A percentile compares a stretch with the other conserved stretches of the same genome.
These are phyloP conservation scores for Salix dunnii DNA, from an alignment of 345 rosid species.

Conservation along the genomic window DNA sequence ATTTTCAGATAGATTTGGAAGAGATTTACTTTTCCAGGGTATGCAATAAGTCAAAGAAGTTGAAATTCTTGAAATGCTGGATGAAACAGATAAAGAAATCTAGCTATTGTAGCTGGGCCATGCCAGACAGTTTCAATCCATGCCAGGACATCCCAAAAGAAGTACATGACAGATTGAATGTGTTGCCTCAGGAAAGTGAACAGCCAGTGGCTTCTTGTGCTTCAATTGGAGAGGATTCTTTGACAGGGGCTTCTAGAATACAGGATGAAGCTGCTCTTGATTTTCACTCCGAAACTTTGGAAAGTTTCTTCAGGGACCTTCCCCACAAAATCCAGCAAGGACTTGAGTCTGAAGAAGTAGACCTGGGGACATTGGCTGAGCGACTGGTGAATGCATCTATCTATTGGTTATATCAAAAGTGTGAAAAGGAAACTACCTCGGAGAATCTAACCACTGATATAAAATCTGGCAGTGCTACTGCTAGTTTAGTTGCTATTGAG, in stretches of 20 bases:
- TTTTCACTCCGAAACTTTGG: conserved; percentile 44
- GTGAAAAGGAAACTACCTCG: conserved; percentile 33
- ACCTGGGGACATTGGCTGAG: conserved; percentile 70
- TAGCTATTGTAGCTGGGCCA: conserved; percentile 27
- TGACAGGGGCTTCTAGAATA: conserved; percentile 49
- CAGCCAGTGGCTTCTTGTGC: conserved; percentile 44
- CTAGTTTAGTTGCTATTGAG: conserved; percentile 39
- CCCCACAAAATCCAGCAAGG: conserved; percentile 66
- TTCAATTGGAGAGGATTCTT: conserved; percentile 58
- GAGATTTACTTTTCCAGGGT: conserved; percentile 50
- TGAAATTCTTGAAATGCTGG: conserved; percentile 90
- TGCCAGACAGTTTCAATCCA: conserved; percentile 26
- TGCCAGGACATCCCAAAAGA: conserved; percentile 35
- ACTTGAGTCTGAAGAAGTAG: conserved; percentile 68
- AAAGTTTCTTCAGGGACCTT: conserved; percentile 53
- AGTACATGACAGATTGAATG: conserved; percentile 28
- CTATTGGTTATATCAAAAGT: conserved; percentile 54
- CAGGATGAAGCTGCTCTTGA: conserved; percentile 49
- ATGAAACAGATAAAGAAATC: conserved; percentile 66
- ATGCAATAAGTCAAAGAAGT: conserved; percentile 57
- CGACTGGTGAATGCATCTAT: conserved; percentile 66
- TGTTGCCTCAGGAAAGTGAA: conserved; percentile 48
- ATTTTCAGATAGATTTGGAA: conserved; percentile 51
- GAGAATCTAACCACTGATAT: conserved; percentile 36
- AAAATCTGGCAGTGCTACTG: conserved; percentile 28